Evolutionary conservation across 106 monocot genomes (phyloP), one percentile per base, ranked within the genome.

Genomic region (Gastrodia elata): DNA sequence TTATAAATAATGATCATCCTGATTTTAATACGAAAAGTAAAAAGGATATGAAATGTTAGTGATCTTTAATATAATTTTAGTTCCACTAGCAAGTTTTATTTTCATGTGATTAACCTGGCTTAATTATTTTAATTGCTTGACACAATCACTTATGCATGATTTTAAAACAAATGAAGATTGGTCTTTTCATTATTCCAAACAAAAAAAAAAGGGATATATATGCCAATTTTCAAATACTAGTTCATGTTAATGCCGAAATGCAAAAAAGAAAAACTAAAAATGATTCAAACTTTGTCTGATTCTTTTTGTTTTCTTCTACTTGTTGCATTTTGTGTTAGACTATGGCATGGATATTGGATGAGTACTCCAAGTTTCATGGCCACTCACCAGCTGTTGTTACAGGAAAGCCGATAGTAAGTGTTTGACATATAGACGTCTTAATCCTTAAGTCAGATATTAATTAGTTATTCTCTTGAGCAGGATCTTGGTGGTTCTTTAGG

Each of bases 321-420:
- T 39, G 33, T 65, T 13, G 39, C 52, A 42, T 74, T 30, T 64
- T 74, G 26, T 15, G 4, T 71, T 76, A 95, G 91, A 91, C 94
- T 25, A 91, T 95, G 94, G 94, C 94, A 64, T 95, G 91, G 94
- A 95, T 95, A 71, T 82, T 91, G 71, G 94, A 95, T 72, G 94
- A 91, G 71, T 95, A 95, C 48, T 95, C 94, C 0, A 95, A 95
- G 55, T 95, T 95, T 71, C 94, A 95, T 77, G 91, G 87, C 24
- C 70, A 90, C 67, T 90, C 90, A 14, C 89, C 94, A 39, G 94
- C 91, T 68, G 72, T 95, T 35, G 94, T 95, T 34, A 95, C 91
- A 1, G 94, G 91, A 79, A 95, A 95, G 77, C 94, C 91, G 71
- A 87, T 95, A 36, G 94, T 94, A 61, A 83, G 94, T 77, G 48